These are phyloP conservation scores for Evansstolkia leycettana DNA, from an alignment of 495 filamentous ascomycete genomes.

Conservation along the genomic window DNA sequence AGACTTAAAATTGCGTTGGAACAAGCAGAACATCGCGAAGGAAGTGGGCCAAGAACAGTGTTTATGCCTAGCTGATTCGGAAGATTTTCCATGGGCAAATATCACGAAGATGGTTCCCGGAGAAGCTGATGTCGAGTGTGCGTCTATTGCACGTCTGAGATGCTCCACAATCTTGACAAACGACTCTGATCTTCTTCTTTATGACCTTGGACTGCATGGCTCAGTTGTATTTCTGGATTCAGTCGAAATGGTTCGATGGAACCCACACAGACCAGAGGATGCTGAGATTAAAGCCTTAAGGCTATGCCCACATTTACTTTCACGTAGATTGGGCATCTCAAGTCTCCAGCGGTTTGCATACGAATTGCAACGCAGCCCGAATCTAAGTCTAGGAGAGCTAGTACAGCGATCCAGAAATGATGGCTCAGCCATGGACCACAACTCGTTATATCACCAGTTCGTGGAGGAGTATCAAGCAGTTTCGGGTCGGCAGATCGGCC, in stretches of 20 bases:
- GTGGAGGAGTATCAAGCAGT: slow-evolving; percentile 26
- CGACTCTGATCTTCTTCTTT: slow-evolving; percentile 64
- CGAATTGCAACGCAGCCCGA: slow-evolving; percentile 15
- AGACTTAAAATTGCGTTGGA: slow-evolving; percentile 34
- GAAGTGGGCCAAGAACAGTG: slow-evolving; percentile 4
- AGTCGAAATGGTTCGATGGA: slow-evolving; percentile 12
- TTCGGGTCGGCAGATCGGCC: neutral
- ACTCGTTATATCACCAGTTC: slow-evolving; percentile 27
- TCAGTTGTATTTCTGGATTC: slow-evolving; percentile 48
- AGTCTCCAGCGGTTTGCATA: slow-evolving; percentile 23
- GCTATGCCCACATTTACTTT: slow-evolving; percentile 23
- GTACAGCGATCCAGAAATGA: slow-evolving; percentile 16
- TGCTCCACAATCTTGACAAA: slow-evolving; percentile 48
- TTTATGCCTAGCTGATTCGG: neutral
- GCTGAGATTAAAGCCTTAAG: slow-evolving; percentile 22
- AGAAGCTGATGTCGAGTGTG: slow-evolving; percentile 63
- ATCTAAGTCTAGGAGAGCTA: slow-evolving; percentile 16
- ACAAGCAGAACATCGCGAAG: slow-evolving; percentile 9
- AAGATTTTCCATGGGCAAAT: slow-evolving; percentile 31
- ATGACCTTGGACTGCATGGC: slow-evolving; percentile 47
- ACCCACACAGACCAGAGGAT: slow-evolving; percentile 6
- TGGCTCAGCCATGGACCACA: slow-evolving; percentile 2
- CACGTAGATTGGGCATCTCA: slow-evolving; percentile 23
- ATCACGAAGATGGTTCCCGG: slow-evolving; percentile 48
- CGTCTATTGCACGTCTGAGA: slow-evolving; percentile 33